Base-by-base conservation (phyloP, 1,284 basidiomycete genomes). In the Violaceomyces palustris region DNA sequence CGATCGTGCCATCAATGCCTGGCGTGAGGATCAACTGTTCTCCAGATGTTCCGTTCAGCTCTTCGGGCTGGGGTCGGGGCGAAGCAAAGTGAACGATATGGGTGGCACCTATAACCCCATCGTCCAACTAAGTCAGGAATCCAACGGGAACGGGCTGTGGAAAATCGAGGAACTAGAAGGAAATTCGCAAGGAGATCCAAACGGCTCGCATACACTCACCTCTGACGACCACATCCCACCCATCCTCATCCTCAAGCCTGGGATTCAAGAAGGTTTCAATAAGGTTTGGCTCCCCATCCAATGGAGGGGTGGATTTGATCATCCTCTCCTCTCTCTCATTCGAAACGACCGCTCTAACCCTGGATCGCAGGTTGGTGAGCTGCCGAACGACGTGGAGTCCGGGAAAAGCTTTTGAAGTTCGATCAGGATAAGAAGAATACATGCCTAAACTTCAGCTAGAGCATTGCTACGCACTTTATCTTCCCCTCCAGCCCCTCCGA, bases 301-400 rank as follows among this genome's bases (percentile, higher is more conserved):
- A 35, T 23, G 34, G 34, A 14, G 19, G 3, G 8, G 6, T 19
- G 5, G 23, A 35, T 23, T 14, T 22, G 21, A 18, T 35, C 18
- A 7, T 14, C 34, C 11, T 35, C 34, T 19, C 6, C 21, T 35
- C 34, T 19, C 6, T n/a, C 34, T 35, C 21, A 23, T n/a, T 14
- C 6, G 5, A 3, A 23, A 35, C 34, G 21, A 35, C 34, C 6
- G 34, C 34, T 14, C 34, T 19, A 5, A 35, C 23, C 21, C 25
- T 14, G 3, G 21, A 19, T 23, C 25, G 22, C 21, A 35, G 34
- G 12, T n/a, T 22, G 5, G 25, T 19, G 4, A 35, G 34, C 34
- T 35, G 21, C 4, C 34, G 34, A 18, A 35, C n/a, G 21, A 35
- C n/a, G 21, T 35, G 34, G 12, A 35, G 34, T 11, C 34, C 34